phyloP scores from a whole-genome alignment of 345 rosid genomes.

The Durio zibethinus region DNA sequence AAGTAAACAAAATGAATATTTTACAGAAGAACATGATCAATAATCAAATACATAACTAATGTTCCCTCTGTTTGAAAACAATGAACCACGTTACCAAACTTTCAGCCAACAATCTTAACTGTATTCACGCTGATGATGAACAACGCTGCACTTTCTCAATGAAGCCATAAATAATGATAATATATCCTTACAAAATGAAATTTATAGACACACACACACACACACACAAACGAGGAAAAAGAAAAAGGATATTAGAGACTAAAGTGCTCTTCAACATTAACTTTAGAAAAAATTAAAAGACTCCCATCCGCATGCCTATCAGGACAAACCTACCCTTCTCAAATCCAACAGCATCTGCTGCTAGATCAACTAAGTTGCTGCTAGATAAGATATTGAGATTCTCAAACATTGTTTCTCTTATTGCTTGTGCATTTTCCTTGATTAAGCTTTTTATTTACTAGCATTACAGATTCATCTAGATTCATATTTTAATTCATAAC shows the following conservation, averaged over 20 bases:
- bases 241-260: background rate
- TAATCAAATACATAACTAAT: background rate
- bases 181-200: background rate
- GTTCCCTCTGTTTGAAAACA: background rate
- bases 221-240: background rate
- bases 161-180: background rate
- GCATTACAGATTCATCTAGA: background rate
- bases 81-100: background rate
- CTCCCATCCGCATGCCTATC: background rate
- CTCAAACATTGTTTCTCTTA: background rate
- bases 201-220: background rate
- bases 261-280: background rate
- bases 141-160: background rate
- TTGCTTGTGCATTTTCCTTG: background rate
- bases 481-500: background rate
- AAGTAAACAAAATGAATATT: background rate
- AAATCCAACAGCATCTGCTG: background rate
- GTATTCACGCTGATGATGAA: background rate
- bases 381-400: constrained; percentile 6
- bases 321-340: background rate
- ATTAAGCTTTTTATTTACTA: background rate
- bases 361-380: background rate
- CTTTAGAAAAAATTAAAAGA: background rate
- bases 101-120: background rate
- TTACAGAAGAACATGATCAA: background rate